Evolutionary conservation across 441 rosid genomes (phyloP).

Genomic region (Corymbia citriodora): DNA sequence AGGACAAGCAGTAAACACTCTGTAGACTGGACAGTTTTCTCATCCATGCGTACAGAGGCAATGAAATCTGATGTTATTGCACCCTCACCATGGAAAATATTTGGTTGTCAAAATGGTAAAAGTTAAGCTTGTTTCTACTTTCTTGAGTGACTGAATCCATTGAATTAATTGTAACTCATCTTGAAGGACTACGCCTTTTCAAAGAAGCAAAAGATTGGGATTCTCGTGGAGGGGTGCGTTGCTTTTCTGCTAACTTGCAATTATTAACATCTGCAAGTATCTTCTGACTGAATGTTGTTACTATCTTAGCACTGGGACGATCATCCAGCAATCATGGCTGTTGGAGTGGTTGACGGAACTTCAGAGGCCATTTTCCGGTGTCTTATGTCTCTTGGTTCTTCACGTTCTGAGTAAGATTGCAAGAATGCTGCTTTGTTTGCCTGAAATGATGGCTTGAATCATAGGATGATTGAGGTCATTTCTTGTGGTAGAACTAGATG

Average conservation of each 20-base stretch:
- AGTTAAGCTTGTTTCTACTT: background rate
- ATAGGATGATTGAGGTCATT: background rate
- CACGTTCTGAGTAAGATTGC: constrained; percentile 76
- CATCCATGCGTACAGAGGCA: constrained; percentile 44
- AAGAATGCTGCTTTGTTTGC: background rate
- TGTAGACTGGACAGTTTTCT: constrained; percentile 43
- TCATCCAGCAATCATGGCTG: constrained; percentile 94
- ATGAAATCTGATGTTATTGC: constrained; percentile 73
- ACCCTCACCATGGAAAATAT: constrained; percentile 94
- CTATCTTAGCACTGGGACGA: constrained; percentile 80
- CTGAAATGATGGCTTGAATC: background rate
- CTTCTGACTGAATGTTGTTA: constrained; percentile 6
- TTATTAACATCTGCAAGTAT: background rate
- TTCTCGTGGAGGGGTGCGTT: constrained; percentile 48
- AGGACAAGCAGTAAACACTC: constrained; percentile 34
- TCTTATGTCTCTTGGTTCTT: constrained; percentile 77
- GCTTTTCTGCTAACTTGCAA: background rate
- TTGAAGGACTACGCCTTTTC: constrained; percentile 81
- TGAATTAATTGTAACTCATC: constrained; percentile 1
- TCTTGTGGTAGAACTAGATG: background rate
- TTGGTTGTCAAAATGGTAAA: constrained; percentile 93
- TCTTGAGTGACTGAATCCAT: background rate
- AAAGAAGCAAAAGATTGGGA: constrained; percentile 86
- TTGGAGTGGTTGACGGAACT: constrained; percentile 73
- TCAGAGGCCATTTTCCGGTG: constrained; percentile 75